Conservation (phyloP, 192 early-diverging fungal species). For the Coemansia sp. region DNA sequence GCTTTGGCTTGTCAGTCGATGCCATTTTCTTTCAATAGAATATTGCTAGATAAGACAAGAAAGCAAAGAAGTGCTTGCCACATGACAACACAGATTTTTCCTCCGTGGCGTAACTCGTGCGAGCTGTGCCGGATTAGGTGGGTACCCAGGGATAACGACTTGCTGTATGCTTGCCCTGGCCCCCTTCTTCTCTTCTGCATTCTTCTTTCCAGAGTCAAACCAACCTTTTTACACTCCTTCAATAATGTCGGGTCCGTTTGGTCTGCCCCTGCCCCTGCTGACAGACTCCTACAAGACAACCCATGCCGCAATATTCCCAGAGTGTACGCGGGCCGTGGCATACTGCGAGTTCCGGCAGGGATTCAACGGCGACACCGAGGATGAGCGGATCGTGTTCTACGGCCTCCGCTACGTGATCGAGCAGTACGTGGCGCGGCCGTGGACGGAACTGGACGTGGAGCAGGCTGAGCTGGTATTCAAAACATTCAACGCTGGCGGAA, state of each 20-base stretch:
- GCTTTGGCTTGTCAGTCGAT: background rate
- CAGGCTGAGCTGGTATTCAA: conserved; percentile 63
- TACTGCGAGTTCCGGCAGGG: conserved; percentile 75
- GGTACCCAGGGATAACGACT: too few relatives aligned
- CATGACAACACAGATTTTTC: too few relatives aligned
- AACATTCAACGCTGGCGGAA: conserved; percentile 66
- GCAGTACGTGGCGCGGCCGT: conserved; percentile 60
- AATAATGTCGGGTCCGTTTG: conserved; percentile 45
- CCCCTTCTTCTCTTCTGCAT: background rate
- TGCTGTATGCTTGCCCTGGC: background rate
- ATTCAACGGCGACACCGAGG: conserved; percentile 59
- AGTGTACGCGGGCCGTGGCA: conserved; percentile 63
- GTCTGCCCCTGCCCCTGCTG: conserved; percentile 60
- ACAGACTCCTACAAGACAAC: conserved; percentile 84
- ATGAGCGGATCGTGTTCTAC: conserved; percentile 75
- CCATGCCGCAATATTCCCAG: conserved; percentile 71
- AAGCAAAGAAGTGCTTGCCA: background rate
- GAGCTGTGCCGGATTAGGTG: too few relatives aligned
- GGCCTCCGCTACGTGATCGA: conserved; percentile 84
- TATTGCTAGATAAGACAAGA: background rate
- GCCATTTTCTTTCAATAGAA: background rate
- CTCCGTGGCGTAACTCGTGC: too few relatives aligned
- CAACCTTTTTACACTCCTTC: background rate
- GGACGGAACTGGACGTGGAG: conserved; percentile 65
- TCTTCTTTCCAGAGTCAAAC: background rate